Evolutionary conservation across 1,284 basidiomycete species (phyloP).

Genomic region (Chalciporus sp.): DNA sequence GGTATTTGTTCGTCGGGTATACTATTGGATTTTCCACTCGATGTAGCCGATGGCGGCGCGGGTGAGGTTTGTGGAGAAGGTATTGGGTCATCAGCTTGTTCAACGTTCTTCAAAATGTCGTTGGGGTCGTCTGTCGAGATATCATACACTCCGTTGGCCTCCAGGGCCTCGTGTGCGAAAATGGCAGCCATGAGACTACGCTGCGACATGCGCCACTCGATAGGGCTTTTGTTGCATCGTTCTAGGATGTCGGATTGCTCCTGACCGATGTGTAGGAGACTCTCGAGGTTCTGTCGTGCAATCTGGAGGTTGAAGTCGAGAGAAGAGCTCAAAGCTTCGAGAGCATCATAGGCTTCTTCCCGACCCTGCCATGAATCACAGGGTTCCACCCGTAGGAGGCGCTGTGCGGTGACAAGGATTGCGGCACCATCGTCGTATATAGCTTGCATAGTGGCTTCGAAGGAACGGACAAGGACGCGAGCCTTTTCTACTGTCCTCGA

Average conservation of each 20-base stretch:
- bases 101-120: slow-evolving; percentile 12
- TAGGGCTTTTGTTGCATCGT: slow-evolving; percentile 43
- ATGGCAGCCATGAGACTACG: slow-evolving; percentile 40
- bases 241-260: slow-evolving; percentile 46
- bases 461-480: slow-evolving; percentile 46
- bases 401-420: slow-evolving; percentile 46
- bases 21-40: slow-evolving; percentile 6
- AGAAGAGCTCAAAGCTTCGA: slow-evolving; percentile 35
- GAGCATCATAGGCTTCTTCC: slow-evolving; percentile 30
- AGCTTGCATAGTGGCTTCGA: slow-evolving; percentile 53
- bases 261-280: slow-evolving; percentile 41
- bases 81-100: slow-evolving; percentile 4
- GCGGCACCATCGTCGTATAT: slow-evolving; percentile 52
- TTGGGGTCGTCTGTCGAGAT: slow-evolving; percentile 12
- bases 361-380: slow-evolving; percentile 31
- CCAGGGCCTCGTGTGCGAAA: slow-evolving; percentile 23
- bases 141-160: slow-evolving; percentile 12
- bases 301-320: slow-evolving; percentile 39
- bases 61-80: slow-evolving; percentile 1
- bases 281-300: slow-evolving; percentile 42
- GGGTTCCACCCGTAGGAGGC: slow-evolving; percentile 31
- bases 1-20: not conserved
- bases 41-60: slow-evolving; percentile 12
- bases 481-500: slow-evolving; percentile 48
- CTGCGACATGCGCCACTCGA: slow-evolving; percentile 52